These are phyloP conservation scores for Niveomyces coronatus DNA, from an alignment of 2,329 filamentous ascomycete species.

Conservation along the genomic window DNA sequence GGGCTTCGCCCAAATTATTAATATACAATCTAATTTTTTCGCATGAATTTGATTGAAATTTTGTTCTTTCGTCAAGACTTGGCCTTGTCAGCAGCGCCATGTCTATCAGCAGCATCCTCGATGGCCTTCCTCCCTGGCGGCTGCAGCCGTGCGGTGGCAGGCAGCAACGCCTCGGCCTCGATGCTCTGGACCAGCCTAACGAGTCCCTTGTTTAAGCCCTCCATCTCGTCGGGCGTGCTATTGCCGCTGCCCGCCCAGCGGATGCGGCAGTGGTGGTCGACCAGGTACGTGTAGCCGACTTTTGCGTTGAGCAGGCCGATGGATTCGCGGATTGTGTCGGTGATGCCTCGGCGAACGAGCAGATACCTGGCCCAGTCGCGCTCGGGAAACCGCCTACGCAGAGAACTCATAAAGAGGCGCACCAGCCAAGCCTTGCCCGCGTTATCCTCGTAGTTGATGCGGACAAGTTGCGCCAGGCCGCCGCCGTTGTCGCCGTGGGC, in stretches of 20 bases:
- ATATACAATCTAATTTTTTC: slow-evolving; percentile 2
- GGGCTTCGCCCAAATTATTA: too few relatives aligned
- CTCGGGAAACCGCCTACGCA: slow-evolving; percentile 39
- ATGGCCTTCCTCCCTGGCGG: slow-evolving; percentile 14
- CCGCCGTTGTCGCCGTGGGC: slow-evolving; percentile 29
- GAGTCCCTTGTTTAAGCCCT: slow-evolving; percentile 55
- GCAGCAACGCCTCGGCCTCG: slow-evolving; percentile 26
- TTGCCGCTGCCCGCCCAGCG: slow-evolving; percentile 83
- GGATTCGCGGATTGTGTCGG: slow-evolving; percentile 50
- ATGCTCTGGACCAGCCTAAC: slow-evolving; percentile 52
- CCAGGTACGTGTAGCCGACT: slow-evolving; percentile 86
- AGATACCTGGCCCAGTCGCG: slow-evolving; percentile 52
- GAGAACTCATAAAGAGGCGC: slow-evolving; percentile 42
- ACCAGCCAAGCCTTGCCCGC: slow-evolving; percentile 51
- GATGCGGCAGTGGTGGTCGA: slow-evolving; percentile 81
- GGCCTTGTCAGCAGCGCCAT: background rate
- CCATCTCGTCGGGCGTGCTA: slow-evolving; percentile 54
- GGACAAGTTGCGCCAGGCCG: slow-evolving; percentile 59
- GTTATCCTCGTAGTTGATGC: slow-evolving; percentile 84
- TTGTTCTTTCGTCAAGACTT: background rate
- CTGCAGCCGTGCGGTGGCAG: slow-evolving; percentile 24
- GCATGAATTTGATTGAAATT: background rate
- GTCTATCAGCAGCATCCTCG: slow-evolving; percentile 7
- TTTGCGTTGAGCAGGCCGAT: slow-evolving; percentile 74
- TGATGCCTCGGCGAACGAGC: slow-evolving; percentile 46